phyloP scores from a whole-genome alignment of 2,329 filamentous ascomycete species.

The Botrytis pseudocinerea region DNA sequence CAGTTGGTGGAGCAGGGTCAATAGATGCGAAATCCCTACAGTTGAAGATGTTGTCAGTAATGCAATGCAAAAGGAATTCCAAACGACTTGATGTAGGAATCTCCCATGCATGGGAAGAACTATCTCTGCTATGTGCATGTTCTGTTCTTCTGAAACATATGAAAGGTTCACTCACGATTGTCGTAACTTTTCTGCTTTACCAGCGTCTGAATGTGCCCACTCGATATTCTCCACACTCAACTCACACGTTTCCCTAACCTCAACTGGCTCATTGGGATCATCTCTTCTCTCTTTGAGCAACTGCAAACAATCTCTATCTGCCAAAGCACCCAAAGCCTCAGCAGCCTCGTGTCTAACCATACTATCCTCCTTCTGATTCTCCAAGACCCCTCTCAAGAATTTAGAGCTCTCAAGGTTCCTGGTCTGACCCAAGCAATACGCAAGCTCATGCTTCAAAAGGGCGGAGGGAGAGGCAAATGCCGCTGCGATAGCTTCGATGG shows the following conservation, averaged over 20 bases:
- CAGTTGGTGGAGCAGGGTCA: conserved; percentile 88
- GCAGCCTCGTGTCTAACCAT: conserved; percentile 98
- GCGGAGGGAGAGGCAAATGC: conserved; percentile 83
- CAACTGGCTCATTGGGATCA: conserved; percentile 71
- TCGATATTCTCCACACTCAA: conserved; percentile 92
- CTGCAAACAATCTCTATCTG: conserved; percentile 70
- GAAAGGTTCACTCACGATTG: conserved; percentile 61
- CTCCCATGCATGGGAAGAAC: neutral
- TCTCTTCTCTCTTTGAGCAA: conserved; percentile 74
- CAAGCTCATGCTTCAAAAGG: conserved; percentile 92
- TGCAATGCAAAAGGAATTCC: conserved; percentile 12
- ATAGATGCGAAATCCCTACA: conserved; percentile 89
- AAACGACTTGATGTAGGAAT: neutral
- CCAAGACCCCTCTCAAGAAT: conserved; percentile 71
- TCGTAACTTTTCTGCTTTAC: conserved; percentile 73
- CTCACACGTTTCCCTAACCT: conserved; percentile 94
- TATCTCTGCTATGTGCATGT: neutral
- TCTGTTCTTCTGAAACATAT: neutral
- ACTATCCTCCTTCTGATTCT: conserved; percentile 78
- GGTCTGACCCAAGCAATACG: conserved; percentile 94
- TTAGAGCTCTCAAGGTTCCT: conserved; percentile 73
- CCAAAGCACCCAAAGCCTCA: conserved; percentile 88
- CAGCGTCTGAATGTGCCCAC: conserved; percentile 80
- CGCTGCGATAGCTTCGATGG: conserved; percentile 81
- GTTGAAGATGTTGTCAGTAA: conserved; percentile 29